Evolutionary conservation across 2,329 filamentous ascomycete genomes (phyloP).

Genomic region (Sporothrix sp.): DNA sequence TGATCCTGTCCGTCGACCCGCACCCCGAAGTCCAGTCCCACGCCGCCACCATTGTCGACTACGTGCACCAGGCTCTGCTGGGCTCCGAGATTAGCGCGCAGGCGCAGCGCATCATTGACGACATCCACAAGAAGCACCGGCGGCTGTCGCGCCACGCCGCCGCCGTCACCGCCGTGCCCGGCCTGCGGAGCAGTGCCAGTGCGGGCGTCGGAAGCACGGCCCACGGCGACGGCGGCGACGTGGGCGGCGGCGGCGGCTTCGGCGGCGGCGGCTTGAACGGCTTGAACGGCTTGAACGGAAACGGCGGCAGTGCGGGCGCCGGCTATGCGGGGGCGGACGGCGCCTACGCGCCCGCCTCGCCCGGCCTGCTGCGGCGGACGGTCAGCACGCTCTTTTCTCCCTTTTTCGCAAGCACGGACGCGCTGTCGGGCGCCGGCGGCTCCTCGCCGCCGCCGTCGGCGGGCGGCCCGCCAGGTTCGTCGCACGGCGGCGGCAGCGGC

Average conservation of each 20-base stretch:
- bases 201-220: conserved; percentile 21
- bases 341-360: conserved; percentile 40
- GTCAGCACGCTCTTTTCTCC: conserved; percentile 54
- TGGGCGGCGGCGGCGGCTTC: neutral
- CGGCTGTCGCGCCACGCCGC: conserved; percentile 35
- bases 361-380: conserved; percentile 52
- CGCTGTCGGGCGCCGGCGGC: conserved; percentile 19
- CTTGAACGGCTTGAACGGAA: too few relatives aligned
- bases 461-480: conserved; percentile 6
- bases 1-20: conserved; percentile 86
- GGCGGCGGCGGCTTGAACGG: neutral
- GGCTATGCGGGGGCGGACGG: conserved; percentile 22
- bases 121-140: conserved; percentile 49
- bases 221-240: neutral
- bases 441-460: neutral
- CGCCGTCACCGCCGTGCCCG: too few relatives aligned
- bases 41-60: conserved; percentile 77
- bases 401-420: conserved; percentile 40
- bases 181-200: conserved; percentile 36
- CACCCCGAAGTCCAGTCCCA: conserved; percentile 87
- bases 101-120: conserved; percentile 63
- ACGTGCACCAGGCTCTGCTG: conserved; percentile 67
- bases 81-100: conserved; percentile 64
- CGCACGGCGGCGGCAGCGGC: conserved; percentile 1
- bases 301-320: neutral